phyloP scores from a whole-genome alignment of 169 alveolate species.

The Babesia bigemina region DNA sequence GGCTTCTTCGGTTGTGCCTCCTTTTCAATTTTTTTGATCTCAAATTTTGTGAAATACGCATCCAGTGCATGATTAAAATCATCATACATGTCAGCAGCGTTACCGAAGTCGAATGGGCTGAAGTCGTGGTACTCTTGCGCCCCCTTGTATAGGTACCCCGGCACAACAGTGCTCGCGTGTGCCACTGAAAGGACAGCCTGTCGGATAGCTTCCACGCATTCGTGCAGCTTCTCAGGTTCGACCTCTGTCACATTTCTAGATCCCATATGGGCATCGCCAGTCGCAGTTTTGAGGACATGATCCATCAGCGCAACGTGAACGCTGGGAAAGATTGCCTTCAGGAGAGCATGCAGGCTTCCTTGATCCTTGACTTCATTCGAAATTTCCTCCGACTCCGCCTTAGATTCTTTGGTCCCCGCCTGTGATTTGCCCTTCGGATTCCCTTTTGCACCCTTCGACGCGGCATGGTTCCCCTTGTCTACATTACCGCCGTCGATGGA shows the following conservation, averaged over 20 bases:
- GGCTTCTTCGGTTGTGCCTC: slow-evolving; percentile 51
- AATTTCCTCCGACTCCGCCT: neutral
- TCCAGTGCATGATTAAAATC: slow-evolving; percentile 63
- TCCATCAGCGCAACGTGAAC: slow-evolving; percentile 19
- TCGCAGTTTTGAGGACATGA: slow-evolving; percentile 11
- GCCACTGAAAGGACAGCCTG: slow-evolving; percentile 18
- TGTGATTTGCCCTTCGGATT: neutral
- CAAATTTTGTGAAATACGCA: slow-evolving; percentile 59
- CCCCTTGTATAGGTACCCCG: slow-evolving; percentile 52
- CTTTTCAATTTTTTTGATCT: slow-evolving; percentile 54
- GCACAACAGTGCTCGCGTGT: slow-evolving; percentile 13
- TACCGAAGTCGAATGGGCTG: slow-evolving; percentile 45
- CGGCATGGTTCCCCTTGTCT: neutral
- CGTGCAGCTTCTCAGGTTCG: slow-evolving; percentile 1
- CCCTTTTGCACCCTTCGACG: slow-evolving; percentile 3
- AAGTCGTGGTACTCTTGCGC: slow-evolving; percentile 53
- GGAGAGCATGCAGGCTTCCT: slow-evolving; percentile 13
- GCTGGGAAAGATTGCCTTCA: slow-evolving; percentile 47
- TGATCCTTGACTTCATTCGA: neutral
- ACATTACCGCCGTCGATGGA: neutral
- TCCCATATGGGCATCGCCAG: slow-evolving; percentile 6
- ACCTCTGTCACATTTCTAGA: neutral
- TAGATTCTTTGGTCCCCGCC: neutral
- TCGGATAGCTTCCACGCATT: slow-evolving; percentile 38
- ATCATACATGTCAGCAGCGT: slow-evolving; percentile 36